Conservation (phyloP, 192 early-diverging fungal species). For the Rhizoclosmatium sp. region DNA sequence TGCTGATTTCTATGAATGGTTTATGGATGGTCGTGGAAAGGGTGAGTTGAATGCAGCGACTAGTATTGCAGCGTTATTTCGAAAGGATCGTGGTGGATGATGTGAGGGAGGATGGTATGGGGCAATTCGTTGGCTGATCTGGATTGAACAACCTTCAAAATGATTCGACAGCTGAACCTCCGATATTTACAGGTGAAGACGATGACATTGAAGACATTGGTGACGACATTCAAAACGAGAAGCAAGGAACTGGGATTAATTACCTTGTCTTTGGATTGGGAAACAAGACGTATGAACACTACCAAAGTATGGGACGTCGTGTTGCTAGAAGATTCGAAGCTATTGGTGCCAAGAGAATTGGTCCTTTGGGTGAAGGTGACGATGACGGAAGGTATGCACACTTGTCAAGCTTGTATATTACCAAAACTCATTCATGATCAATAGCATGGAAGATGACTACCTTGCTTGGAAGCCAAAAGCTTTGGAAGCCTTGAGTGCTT, state of each 20-base stretch:
- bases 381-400: conserved; percentile 76
- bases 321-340: conserved; percentile 72
- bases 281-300: conserved; percentile 91
- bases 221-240: conserved; percentile 51
- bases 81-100: no score
- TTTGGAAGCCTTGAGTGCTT: conserved; percentile 77
- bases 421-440: background rate
- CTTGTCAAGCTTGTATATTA: background rate
- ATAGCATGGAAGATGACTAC: conserved; percentile 94
- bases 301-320: conserved; percentile 81
- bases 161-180: background rate
- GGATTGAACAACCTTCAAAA: no score
- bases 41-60: conserved; percentile 34
- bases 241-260: conserved; percentile 61
- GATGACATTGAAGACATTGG: conserved; percentile 65
- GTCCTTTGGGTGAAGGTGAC: conserved; percentile 91
- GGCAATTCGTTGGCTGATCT: no score
- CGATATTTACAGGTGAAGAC: conserved; percentile 53
- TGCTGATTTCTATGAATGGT: conserved; percentile 89
- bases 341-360: conserved; percentile 80
- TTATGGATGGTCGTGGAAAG: conserved; percentile 77
- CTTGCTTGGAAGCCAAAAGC: conserved; percentile 91
- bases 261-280: conserved; percentile 88
- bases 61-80: background rate
- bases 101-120: no score